Conservation (phyloP, 2,329 filamentous ascomycete species). For the Cladobotryum mycophilum region DNA sequence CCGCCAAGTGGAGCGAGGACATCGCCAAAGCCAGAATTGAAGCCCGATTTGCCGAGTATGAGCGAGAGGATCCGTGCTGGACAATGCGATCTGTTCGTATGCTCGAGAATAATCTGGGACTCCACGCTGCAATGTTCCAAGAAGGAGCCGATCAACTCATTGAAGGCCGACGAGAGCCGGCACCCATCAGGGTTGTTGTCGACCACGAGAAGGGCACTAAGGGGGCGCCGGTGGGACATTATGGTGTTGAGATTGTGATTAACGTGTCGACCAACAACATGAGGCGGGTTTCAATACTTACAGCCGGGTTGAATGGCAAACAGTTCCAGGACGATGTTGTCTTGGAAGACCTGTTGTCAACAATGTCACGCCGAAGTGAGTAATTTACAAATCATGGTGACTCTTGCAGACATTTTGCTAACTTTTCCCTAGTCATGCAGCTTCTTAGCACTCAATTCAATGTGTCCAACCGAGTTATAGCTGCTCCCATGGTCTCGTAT, state of each 20-base stretch:
- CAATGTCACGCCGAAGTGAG: constrained; percentile 68
- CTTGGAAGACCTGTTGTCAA: constrained; percentile 65
- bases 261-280: constrained; percentile 52
- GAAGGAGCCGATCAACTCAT: constrained; percentile 57
- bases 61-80: constrained; percentile 77
- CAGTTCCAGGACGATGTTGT: constrained; percentile 69
- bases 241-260: constrained; percentile 65
- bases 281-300: constrained; percentile 44
- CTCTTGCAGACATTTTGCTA: constrained; percentile 21
- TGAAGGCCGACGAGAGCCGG: constrained; percentile 60
- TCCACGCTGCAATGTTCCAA: constrained; percentile 66
- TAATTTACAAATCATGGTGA: not conserved
- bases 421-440: constrained; percentile 57
- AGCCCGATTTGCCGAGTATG: constrained; percentile 73
- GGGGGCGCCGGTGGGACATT: constrained; percentile 59
- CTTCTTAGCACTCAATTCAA: constrained; percentile 65
- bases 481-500: constrained; percentile 65
- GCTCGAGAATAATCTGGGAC: constrained; percentile 51
- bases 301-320: constrained; percentile 60
- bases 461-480: constrained; percentile 57
- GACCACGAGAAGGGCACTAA: constrained; percentile 63
- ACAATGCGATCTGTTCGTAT: constrained; percentile 65
- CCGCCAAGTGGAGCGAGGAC: constrained; percentile 73
- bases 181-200: constrained; percentile 65
- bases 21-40: constrained; percentile 81